Evolutionary conservation across 441 rosid species (phyloP), one percentile per base, ranked within the genome.

Genomic region (Biscutella laevigata): DNA sequence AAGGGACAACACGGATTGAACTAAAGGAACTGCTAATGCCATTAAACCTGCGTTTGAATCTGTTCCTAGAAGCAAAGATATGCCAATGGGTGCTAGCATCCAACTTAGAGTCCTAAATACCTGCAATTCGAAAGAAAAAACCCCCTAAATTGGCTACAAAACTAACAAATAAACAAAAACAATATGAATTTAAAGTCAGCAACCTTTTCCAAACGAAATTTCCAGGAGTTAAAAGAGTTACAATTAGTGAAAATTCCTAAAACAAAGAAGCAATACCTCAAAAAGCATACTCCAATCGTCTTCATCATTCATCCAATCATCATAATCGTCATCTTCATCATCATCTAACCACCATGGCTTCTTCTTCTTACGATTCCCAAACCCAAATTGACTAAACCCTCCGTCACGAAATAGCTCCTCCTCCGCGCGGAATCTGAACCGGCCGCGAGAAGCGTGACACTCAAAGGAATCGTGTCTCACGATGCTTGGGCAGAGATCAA

Each of bases 21-120:
- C 87, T 11, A 17, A 91, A 13, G 98, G 98, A 67, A 87, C 86
- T 1, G 81, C 97, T 66, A 82, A 68, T 49, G 95, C 96, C 95
- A 87, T 88, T 39, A 88, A 27, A 42, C 90, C 78, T 3, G 91
- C 84, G 67, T 80, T 77, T 43, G 92, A 71, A 29, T 82, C 86
- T 9, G 85, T 83, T 66, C 94, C 94, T 3, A 88, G 62, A 50
- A 91, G 64, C 63, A 78, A 56, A 0, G 95, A 79, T 58, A 85
- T 52, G 28, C 71, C 82, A 3, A 88, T 57, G 11, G 96, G 95
- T 0, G 94, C 94, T 59, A 91, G 41, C 79, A 80, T 85, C 96
- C 88, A 88, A 8, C 91, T 92, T 17, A 81, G 68, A 50, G 83
- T 71, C 73, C 73, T 68, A 37, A 87, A 51, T 16, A 79, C 59